Conservation (phyloP, 1,284 basidiomycete genomes). For the Heterobasidion irregulare region DNA sequence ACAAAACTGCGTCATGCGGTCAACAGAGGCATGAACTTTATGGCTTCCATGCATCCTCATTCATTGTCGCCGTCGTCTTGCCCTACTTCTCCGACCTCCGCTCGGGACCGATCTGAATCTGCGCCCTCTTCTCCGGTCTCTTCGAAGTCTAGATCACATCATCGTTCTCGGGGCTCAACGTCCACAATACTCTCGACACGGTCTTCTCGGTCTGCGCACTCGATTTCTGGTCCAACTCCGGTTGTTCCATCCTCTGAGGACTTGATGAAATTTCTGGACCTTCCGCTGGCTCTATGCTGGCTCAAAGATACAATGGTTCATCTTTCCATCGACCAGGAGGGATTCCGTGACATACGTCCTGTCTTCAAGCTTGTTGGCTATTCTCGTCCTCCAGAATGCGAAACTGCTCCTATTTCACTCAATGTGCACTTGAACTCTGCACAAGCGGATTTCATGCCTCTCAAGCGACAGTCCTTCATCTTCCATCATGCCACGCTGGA, state of each 20-base stretch:
- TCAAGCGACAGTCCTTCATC: conserved; percentile 43
- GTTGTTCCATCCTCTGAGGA: neutral
- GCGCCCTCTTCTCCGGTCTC: neutral
- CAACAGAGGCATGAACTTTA: conserved; percentile 2
- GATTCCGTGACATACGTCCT: conserved; percentile 54
- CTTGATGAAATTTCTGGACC: conserved; percentile 10
- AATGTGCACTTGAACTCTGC: conserved; percentile 23
- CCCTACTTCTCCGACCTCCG: neutral
- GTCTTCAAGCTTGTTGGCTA: conserved; percentile 51
- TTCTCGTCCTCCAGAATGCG: conserved; percentile 15
- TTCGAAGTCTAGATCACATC: neutral
- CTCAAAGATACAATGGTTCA: conserved; percentile 47
- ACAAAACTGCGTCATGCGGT: neutral
- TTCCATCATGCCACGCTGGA: conserved; percentile 72
- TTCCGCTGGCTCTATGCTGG: conserved; percentile 39
- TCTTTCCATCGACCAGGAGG: conserved; percentile 74
- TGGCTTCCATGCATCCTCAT: neutral
- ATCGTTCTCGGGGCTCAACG: conserved; percentile 1
- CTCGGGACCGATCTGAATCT: neutral
- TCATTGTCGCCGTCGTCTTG: neutral
- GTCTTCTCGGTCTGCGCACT: neutral
- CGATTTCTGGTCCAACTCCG: neutral
- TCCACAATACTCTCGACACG: neutral
- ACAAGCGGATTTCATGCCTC: conserved; percentile 57
- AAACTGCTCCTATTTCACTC: conserved; percentile 21